Percentiles rank a stretch among this genome's conserved stretches.
Conservation (phyloP, 2,329 filamentous ascomycete genomes). For the Epicoccum sorghinum region DNA sequence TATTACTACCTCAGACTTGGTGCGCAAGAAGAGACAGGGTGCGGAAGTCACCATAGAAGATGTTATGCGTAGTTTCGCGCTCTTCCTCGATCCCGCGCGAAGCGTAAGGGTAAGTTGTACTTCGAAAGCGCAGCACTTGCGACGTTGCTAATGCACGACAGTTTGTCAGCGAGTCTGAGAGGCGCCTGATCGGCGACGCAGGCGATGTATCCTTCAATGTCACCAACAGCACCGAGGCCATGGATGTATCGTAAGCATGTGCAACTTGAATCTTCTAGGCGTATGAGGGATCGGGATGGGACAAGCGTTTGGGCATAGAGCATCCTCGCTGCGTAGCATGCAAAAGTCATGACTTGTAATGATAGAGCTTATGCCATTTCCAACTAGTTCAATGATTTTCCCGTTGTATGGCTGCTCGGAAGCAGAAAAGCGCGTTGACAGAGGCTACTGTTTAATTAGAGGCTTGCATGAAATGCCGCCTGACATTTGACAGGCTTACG, state of each 20-base stretch:
- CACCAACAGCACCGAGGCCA: slow-evolving; percentile 65
- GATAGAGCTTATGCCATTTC: neutral
- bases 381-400: neutral
- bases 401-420: neutral
- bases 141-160: slow-evolving; percentile 30
- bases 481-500: neutral
- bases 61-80: slow-evolving; percentile 88
- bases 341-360: slow-evolving; percentile 18
- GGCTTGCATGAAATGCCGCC: slow-evolving; percentile 5
- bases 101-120: slow-evolving; percentile 70
- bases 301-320: slow-evolving; percentile 31
- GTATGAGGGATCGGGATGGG: slow-evolving; percentile 28
- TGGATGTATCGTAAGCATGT: slow-evolving; percentile 66
- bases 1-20: slow-evolving; percentile 89
- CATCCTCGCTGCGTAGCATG: slow-evolving; percentile 4
- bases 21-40: slow-evolving; percentile 82
- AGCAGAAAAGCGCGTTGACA: neutral
- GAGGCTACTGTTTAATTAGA: neutral
- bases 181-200: slow-evolving; percentile 86
- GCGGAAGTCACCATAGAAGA: slow-evolving; percentile 86
- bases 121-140: neutral
- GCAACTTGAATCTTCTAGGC: slow-evolving; percentile 19
- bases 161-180: slow-evolving; percentile 89
- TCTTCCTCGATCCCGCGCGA: slow-evolving; percentile 89
- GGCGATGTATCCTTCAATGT: slow-evolving; percentile 74